Evolutionary conservation across 78 protist genomes (phyloP).

Genomic region (Planoprotostelium fungivorum): DNA sequence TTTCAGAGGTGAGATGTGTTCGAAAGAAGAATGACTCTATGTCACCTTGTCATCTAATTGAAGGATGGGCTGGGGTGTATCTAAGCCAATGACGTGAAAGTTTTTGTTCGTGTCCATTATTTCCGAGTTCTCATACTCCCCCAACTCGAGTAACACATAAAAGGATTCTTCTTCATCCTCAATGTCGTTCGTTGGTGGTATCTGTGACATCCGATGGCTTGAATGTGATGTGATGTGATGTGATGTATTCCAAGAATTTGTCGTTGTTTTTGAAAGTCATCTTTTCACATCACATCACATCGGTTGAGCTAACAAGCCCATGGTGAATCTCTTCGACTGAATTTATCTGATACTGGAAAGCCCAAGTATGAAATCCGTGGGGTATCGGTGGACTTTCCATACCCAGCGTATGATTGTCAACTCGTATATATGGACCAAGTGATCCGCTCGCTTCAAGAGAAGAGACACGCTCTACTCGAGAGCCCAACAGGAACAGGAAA

Average conservation of each 20-base stretch:
- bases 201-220: too few species aligned
- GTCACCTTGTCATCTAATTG: background rate
- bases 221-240: too few species aligned
- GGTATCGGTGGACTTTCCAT: slow-evolving; percentile 21
- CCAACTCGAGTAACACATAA: background rate
- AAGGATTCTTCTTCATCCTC: background rate
- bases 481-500: slow-evolving; percentile 89
- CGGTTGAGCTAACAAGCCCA: too few species aligned
- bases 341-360: too few species aligned
- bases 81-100: background rate
- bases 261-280: too few species aligned
- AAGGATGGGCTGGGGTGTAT: background rate
- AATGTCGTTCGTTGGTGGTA: too few species aligned
- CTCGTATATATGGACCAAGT: slow-evolving; percentile 24
- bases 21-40: too few species aligned
- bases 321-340: too few species aligned
- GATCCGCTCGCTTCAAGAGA: slow-evolving; percentile 29
- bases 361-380: background rate
- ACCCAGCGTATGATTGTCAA: slow-evolving; percentile 2
- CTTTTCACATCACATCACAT: too few species aligned
- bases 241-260: too few species aligned
- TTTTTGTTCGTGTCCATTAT: background rate
- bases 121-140: background rate
- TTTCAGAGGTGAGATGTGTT: background rate
- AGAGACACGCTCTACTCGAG: slow-evolving; percentile 70